These are phyloP conservation scores for Kwoniella pini DNA, from an alignment of 768 basidiomycete genomes.

Conservation along the genomic window DNA sequence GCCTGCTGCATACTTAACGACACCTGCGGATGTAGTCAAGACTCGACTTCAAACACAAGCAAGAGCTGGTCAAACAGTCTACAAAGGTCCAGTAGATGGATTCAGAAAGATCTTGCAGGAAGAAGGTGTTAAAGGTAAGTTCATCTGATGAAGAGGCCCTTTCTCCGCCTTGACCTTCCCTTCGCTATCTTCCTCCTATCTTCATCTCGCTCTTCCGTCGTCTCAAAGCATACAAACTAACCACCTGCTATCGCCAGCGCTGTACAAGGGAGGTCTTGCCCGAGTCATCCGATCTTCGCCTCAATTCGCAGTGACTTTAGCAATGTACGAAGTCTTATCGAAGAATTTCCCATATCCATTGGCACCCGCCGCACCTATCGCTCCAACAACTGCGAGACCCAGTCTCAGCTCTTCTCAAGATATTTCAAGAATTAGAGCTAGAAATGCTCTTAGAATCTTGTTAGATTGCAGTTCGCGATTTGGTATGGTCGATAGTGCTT, in stretches of 20 bases:
- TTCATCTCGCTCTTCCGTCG: too few relatives aligned
- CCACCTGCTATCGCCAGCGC: conserved; percentile 68
- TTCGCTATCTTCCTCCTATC: too few relatives aligned
- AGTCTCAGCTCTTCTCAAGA: conserved; percentile 77
- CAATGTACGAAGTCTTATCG: conserved; percentile 44
- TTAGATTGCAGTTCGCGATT: conserved; percentile 51
- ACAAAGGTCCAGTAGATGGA: conserved; percentile 86
- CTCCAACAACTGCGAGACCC: conserved; percentile 62
- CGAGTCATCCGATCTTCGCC: conserved; percentile 51
- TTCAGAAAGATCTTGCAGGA: conserved; percentile 83
- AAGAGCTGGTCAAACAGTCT: conserved; percentile 82
- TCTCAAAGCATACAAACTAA: too few relatives aligned
- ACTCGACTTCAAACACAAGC: conserved; percentile 93
- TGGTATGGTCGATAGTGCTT: conserved; percentile 42
- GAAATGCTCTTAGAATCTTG: conserved; percentile 79
- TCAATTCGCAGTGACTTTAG: conserved; percentile 74
- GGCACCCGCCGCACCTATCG: conserved; percentile 55
- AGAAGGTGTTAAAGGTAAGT: conserved; percentile 49
- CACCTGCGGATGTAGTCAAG: conserved; percentile 83
- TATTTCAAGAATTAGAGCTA: conserved; percentile 81
- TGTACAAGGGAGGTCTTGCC: conserved; percentile 55
- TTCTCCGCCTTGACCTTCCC: too few relatives aligned
- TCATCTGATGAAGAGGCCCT: neutral
- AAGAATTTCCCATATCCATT: conserved; percentile 66
- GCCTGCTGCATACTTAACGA: conserved; percentile 71